These are phyloP conservation scores for Teunomyces tritomae DNA, from an alignment of 805 yeast species.

Conservation along the genomic window DNA sequence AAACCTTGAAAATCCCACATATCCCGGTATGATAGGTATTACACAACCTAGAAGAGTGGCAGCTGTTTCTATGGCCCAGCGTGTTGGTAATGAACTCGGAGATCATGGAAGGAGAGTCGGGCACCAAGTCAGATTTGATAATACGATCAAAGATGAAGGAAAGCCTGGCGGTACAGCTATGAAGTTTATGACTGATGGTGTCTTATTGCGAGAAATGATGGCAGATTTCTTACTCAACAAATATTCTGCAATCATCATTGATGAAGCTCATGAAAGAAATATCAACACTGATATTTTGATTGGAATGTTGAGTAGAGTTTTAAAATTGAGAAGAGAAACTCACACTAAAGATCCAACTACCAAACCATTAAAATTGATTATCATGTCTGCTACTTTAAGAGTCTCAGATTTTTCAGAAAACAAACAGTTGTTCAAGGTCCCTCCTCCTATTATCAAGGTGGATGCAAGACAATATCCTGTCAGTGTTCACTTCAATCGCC, in stretches of 20 bases:
- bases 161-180: conserved; percentile 54
- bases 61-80: conserved; percentile 84
- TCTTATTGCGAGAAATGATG: conserved; percentile 88
- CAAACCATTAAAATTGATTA: conserved; percentile 73
- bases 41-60: conserved; percentile 97
- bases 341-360: conserved; percentile 44
- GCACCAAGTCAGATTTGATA: conserved; percentile 80
- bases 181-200: conserved; percentile 95
- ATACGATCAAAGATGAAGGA: conserved; percentile 54
- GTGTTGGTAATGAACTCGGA: conserved; percentile 77
- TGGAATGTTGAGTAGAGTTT: conserved; percentile 89
- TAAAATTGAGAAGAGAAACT: conserved; percentile 62
- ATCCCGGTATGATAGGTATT: conserved; percentile 91
- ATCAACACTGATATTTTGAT: conserved; percentile 93
- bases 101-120: conserved; percentile 69
- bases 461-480: conserved; percentile 96
- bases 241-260: conserved; percentile 85
- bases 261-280: conserved; percentile 97
- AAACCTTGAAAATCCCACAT: conserved; percentile 46
- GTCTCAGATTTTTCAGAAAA: conserved; percentile 93
- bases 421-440: conserved; percentile 54
- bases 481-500: conserved; percentile 80
- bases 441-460: conserved; percentile 87
- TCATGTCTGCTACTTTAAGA: conserved; percentile 96
- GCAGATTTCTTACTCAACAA: conserved; percentile 74